Conservation (phyloP, 2,329 filamentous ascomycete genomes). For the Fonsecaea erecta region DNA sequence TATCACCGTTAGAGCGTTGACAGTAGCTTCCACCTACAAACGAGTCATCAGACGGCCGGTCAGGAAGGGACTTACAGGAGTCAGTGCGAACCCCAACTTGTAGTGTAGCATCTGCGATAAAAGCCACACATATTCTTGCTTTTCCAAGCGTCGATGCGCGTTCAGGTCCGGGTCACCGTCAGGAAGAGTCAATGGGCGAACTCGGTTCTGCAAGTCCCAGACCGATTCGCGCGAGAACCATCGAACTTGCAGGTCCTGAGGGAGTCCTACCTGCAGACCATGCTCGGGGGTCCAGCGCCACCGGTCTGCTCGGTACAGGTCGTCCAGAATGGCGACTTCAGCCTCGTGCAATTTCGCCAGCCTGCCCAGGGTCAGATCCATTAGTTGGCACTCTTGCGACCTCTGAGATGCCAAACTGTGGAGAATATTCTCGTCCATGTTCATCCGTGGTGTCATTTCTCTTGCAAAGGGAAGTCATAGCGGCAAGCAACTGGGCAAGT, state of each 20-base stretch:
- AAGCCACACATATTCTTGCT: conserved; percentile 11
- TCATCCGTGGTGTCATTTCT: neutral
- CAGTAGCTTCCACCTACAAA: neutral
- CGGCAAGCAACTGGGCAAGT: too few species aligned
- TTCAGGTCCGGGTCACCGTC: conserved; percentile 10
- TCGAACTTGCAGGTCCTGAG: neutral
- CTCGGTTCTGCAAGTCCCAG: conserved; percentile 3
- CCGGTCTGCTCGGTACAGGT: neutral
- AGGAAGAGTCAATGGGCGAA: neutral
- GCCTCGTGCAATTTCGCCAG: neutral
- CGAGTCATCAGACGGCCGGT: neutral
- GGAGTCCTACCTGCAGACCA: conserved; percentile 11
- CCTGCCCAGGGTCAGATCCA: neutral
- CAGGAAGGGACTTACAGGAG: neutral
- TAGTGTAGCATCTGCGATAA: conserved; percentile 14
- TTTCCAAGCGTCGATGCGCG: neutral
- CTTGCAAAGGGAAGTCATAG: neutral
- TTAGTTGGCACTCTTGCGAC: neutral
- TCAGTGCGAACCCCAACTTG: conserved; percentile 1
- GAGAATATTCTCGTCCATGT: neutral
- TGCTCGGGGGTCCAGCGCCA: conserved; percentile 8
- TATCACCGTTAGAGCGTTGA: neutral
- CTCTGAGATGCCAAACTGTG: neutral
- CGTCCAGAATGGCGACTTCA: neutral
- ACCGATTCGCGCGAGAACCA: conserved; percentile 7